Evolutionary conservation across 768 basidiomycete genomes (phyloP), one percentile per base, ranked within the genome.

Genomic region (Russula earlei): DNA sequence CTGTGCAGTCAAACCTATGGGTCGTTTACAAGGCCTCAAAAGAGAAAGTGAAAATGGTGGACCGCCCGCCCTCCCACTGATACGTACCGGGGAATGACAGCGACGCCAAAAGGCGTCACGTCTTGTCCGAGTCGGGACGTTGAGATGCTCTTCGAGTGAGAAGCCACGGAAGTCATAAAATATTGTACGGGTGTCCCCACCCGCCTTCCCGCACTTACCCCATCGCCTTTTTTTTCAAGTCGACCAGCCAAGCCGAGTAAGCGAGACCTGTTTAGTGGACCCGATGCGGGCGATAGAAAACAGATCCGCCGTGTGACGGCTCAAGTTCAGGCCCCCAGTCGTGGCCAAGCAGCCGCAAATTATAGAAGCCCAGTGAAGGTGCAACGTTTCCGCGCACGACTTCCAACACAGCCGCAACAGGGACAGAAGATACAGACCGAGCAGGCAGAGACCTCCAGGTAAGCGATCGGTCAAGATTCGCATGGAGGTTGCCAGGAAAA

Each of bases 171-270:
- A 3, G 3, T 17, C 31, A 34, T 31, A 45, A 14, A 11, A 44
- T n/a, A 25, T 5, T 22, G 19, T 38, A 34, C 29, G 12, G 4
- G 20, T 40, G 43, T 5, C 55, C 56, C 56, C 56, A 52, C 56
- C 56, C 56, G 9, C 56, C 56, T 11, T 17, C 56, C 56, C 56
- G 40, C 56, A 48, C 56, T 57, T 57, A 53, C 56, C 56, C 56
- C 56, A 56, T 46, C 49, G 33, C 55, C 55, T 49, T 9, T 17
- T 6, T 45, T 22, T 14, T 25, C 41, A 10, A 29, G 27, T 20
- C 19, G 42, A 25, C 33, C 4, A 27, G 34, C 8, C 12, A 17
- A 43, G 34, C 5, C 25, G 2, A 29, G 33, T 12, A 42, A 14
- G 24, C 25, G 4, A 48, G 38, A 20, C 12, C 29, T 12, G n/a